phyloP scores from a whole-genome alignment of 2,329 filamentous ascomycete species.

The Emericellopsis atlantica region DNA sequence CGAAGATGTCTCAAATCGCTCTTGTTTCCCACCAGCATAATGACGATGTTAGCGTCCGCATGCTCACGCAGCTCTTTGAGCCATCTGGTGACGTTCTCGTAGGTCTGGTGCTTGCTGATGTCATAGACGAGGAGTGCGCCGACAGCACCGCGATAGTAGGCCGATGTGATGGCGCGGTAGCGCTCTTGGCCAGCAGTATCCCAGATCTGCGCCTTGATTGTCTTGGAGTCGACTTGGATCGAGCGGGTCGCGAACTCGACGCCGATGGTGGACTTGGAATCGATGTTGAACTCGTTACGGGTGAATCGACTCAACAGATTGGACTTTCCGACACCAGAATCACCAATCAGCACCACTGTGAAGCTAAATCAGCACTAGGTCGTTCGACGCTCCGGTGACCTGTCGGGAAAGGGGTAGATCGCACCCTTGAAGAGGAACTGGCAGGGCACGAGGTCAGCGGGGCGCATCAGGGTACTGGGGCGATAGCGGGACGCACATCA shows the following conservation, averaged over 20 bases:
- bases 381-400: no score
- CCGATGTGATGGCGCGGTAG: constrained; percentile 97
- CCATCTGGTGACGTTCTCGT: constrained; percentile 98
- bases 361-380: not conserved
- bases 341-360: constrained; percentile 92
- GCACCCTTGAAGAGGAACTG: constrained; percentile 99
- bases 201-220: constrained; percentile 99
- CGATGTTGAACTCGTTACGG: constrained; percentile 98
- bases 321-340: constrained; percentile 98
- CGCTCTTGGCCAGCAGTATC: constrained; percentile 98
- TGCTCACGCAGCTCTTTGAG: constrained; percentile 97
- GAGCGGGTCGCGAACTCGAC: constrained; percentile 98
- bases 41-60: constrained; percentile 97
- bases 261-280: constrained; percentile 98
- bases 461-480: constrained; percentile 6
- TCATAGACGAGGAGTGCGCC: constrained; percentile 97
- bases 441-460: constrained; percentile 12
- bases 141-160: constrained; percentile 96
- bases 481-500: constrained; percentile 58
- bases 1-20: constrained; percentile 98
- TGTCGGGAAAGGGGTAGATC: constrained; percentile 7
- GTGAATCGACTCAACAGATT: constrained; percentile 99
- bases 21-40: constrained; percentile 99
- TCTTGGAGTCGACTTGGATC: constrained; percentile 98
- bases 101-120: constrained; percentile 99